Evolutionary conservation across 306 rosid genomes (phyloP), one percentile per base, ranked within the genome.

Genomic region (Quillaja saponaria): DNA sequence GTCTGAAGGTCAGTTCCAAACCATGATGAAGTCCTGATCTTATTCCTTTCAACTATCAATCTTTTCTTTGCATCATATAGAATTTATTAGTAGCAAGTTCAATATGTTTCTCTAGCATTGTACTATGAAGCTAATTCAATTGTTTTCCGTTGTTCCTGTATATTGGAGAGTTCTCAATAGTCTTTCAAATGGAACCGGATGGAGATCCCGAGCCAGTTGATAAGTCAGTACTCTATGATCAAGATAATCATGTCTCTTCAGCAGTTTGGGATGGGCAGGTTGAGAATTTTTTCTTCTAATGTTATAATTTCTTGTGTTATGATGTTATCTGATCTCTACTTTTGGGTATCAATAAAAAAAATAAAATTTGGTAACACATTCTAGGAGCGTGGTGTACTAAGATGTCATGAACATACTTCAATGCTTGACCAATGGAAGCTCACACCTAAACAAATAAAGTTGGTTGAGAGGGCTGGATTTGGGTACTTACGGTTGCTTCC

Each of bases 201-300:
- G 75, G 72, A 63, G 81, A 87, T 72, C 97, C 96, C 8, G 95
- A 95, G 47, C 97, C 97, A 60, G 66, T 71, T 42, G 82, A 88
- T 71, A 83, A 76, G 64, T 74, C 76, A 40, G 82, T 91, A 34
- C 97, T 91, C 38, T 76, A 85, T 71, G 96, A 91, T 74, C 97
- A 91, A 84, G 97, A 88, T 41, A 91, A 79, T 54, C 97, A 88
- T 64, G 84, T 91, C 58, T 88, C 90, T 61, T 91, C 96, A n/a
- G 96, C 95, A 40, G 74, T 91, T 68, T 91, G 97, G 96, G 91
- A 88, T 73, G 97, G 97, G 40, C 87, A 88, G 89, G 97, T 88
- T 58, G 49, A 65, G 34, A 13, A 34, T 10, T 42, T 61, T 55
- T 56, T 55, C 33, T 42, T 54, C 3, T 52, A 42, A 37, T n/a